Evolutionary conservation across 768 basidiomycete genomes (phyloP), one percentile per base, ranked within the genome.

Genomic region (Xerocomus spinulosus): DNA sequence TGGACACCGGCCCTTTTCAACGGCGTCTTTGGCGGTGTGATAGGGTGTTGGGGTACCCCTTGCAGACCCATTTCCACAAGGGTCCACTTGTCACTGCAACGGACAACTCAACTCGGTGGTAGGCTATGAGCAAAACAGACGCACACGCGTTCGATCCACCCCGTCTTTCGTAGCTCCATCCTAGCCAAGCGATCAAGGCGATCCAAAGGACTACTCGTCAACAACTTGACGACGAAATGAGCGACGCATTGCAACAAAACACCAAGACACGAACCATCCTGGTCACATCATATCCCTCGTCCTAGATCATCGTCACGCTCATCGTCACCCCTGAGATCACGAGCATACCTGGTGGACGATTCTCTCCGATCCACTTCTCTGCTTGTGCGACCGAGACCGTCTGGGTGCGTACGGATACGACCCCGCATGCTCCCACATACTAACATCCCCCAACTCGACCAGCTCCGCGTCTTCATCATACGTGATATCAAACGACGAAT

Each of bases 131-230:
- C 20, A 24, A 28, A 20, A 4, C 23, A 3, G 14, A 50, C 62
- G 7, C 41, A 64, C 63, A 24, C 33, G 54, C 64, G 62, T 52
- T 64, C 63, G 5, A 64, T 51, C 63, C 63, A 64, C 18, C 65
- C 65, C 4, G 60, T 54, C 35, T 57, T 67, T 51, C 64, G 67
- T 9, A 64, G 34, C 23, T 64, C 65, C 37, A 52, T 53, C 25
- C 63, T 51, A 2, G 65, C 63, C 42, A 64, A 38, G 2, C 54
- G 55, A 32, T 64, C 63, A 1, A 65, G 60, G 12, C 63, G 63
- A 38, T 65, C 63, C 43, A 65, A 34, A 4, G 65, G 63, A 48
- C 63, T 65, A 25, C 45, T 50, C 2, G 47, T 51, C 47, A 51
- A 33, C 44, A 67, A 26, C 62, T 65, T 42, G 13, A 9, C 13